phyloP scores from a whole-genome alignment of 2,329 filamentous ascomycete species.

The Hysterium pulicare region DNA sequence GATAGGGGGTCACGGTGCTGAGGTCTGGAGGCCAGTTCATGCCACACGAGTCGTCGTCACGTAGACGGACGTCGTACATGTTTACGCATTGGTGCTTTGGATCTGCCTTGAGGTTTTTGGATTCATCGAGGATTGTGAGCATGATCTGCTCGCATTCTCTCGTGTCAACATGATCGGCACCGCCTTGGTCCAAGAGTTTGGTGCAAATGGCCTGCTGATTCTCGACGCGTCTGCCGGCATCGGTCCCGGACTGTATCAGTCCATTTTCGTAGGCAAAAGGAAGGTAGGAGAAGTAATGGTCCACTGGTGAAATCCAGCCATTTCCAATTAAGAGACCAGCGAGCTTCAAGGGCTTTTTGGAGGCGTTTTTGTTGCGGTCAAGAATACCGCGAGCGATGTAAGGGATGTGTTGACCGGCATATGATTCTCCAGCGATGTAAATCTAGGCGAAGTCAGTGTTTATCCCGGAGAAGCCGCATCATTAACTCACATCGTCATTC shows the following conservation, averaged over 20 bases:
- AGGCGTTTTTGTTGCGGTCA: slow-evolving; percentile 68
- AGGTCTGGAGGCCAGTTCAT: slow-evolving; percentile 98
- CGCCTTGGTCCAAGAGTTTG: slow-evolving; percentile 56
- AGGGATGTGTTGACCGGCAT: slow-evolving; percentile 93
- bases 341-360: slow-evolving; percentile 66
- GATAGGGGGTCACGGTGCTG: slow-evolving; percentile 71
- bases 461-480: no score
- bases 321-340: slow-evolving; percentile 91
- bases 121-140: slow-evolving; percentile 65
- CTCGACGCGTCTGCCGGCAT: slow-evolving; percentile 64
- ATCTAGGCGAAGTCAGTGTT: slow-evolving; percentile 54
- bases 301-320: slow-evolving; percentile 87
- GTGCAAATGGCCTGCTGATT: slow-evolving; percentile 67
- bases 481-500: slow-evolving; percentile 81
- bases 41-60: slow-evolving; percentile 78
- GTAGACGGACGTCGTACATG: slow-evolving; percentile 94
- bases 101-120: slow-evolving; percentile 53
- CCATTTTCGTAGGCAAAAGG: slow-evolving; percentile 75
- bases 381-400: slow-evolving; percentile 93
- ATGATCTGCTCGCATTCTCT: slow-evolving; percentile 73
- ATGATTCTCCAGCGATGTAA: slow-evolving; percentile 94
- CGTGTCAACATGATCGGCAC: slow-evolving; percentile 63
- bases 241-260: slow-evolving; percentile 65
- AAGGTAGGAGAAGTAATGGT: slow-evolving; percentile 88
- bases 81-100: slow-evolving; percentile 68